Conservation (phyloP, 2,329 filamentous ascomycete genomes). For the Massarina eburnea region DNA sequence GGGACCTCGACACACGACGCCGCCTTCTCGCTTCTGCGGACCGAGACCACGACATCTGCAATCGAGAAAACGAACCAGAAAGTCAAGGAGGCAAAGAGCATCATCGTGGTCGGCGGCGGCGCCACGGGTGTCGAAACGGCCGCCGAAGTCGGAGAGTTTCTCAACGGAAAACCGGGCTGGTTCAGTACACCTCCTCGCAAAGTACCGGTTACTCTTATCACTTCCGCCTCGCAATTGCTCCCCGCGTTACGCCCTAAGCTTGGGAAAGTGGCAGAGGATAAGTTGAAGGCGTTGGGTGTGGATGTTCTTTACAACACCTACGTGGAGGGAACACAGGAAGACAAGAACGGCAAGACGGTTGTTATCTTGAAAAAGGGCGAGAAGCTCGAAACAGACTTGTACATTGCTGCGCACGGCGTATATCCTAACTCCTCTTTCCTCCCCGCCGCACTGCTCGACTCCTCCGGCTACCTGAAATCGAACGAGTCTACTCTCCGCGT, state of each 20-base stretch:
- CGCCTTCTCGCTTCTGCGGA: conserved; percentile 45
- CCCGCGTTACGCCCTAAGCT: conserved; percentile 45
- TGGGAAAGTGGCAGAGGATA: conserved; percentile 46
- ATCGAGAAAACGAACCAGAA: conserved; percentile 40
- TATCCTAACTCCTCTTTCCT: conserved; percentile 57
- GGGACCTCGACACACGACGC: conserved; percentile 52
- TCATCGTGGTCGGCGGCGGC: conserved; percentile 54
- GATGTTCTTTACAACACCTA: conserved; percentile 45
- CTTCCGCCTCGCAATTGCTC: conserved; percentile 45
- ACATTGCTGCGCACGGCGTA: conserved; percentile 56
- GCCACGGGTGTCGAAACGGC: conserved; percentile 53
- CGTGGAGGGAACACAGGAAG: conserved; percentile 25
- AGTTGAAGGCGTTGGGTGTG: conserved; percentile 53
- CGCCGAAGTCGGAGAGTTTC: conserved; percentile 50
- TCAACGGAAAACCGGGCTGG: conserved; percentile 45
- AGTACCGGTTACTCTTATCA: conserved; percentile 49
- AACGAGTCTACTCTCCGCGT: conserved; percentile 51
- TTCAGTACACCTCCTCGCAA: conserved; percentile 35
- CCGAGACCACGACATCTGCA: conserved; percentile 25
- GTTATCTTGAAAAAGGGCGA: conserved; percentile 46
- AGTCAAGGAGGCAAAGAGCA: conserved; percentile 43
- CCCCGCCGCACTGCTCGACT: conserved; percentile 49
- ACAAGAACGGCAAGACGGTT: conserved; percentile 45
- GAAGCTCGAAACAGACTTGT: conserved; percentile 52
- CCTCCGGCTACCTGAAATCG: conserved; percentile 52